These are phyloP conservation scores for Auricularia sp. DNA, from an alignment of 768 basidiomycete species.

Conservation along the genomic window DNA sequence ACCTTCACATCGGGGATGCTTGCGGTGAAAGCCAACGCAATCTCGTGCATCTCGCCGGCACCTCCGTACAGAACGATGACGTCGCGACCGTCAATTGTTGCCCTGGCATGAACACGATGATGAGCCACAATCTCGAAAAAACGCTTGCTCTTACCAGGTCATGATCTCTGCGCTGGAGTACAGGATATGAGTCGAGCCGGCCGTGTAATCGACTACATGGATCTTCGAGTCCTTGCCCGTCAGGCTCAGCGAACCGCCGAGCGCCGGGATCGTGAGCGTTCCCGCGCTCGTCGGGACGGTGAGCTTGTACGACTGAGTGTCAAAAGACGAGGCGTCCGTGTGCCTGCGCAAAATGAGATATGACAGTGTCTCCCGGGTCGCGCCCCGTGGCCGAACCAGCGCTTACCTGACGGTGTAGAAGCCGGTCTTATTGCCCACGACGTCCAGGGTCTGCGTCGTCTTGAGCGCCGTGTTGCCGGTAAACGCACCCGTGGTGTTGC, in stretches of 20 bases:
- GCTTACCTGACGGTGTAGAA: slow-evolving; percentile 54
- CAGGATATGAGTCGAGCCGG: slow-evolving; percentile 14
- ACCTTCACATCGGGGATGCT: neutral
- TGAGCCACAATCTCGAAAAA: too few species aligned
- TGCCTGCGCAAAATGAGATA: neutral
- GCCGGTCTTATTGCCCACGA: slow-evolving; percentile 25
- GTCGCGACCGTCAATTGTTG: slow-evolving; percentile 14
- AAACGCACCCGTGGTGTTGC: slow-evolving; percentile 9
- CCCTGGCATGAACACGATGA: too few species aligned
- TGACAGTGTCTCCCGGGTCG: too few species aligned
- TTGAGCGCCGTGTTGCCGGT: slow-evolving; percentile 13
- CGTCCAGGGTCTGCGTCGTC: slow-evolving; percentile 8
- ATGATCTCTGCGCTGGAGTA: slow-evolving; percentile 14
- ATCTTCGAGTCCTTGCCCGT: slow-evolving; percentile 18
- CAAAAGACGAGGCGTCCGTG: slow-evolving; percentile 1
- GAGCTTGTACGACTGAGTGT: slow-evolving; percentile 10
- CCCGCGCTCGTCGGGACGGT: slow-evolving; percentile 32
- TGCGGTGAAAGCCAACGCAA: neutral
- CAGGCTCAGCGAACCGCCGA: slow-evolving; percentile 11
- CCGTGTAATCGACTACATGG: slow-evolving; percentile 18
- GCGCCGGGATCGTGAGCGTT: slow-evolving; percentile 12
- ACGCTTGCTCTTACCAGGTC: neutral
- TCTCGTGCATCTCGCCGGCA: neutral
- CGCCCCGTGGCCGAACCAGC: too few species aligned
- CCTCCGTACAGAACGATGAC: slow-evolving; percentile 15